These are phyloP conservation scores for Triangularia verruculosa DNA, from an alignment of 2,329 filamentous ascomycete species.

Conservation along the genomic window DNA sequence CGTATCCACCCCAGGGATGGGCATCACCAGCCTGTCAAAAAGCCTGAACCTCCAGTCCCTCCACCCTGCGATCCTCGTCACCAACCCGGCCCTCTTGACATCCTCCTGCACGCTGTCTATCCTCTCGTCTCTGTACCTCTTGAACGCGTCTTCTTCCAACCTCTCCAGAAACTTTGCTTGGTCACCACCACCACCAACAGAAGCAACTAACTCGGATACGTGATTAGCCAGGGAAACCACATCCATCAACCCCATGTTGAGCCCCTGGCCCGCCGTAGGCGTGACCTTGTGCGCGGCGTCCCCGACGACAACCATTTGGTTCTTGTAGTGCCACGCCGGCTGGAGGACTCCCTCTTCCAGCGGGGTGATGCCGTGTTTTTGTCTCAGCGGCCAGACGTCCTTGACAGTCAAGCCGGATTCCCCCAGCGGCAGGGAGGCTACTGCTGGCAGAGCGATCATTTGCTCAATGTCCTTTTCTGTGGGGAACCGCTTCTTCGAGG, in stretches of 20 bases:
- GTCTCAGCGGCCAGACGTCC: background rate
- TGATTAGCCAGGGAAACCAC: conserved; percentile 10
- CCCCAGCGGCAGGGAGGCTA: background rate
- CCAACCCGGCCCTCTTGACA: background rate
- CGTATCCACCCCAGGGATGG: background rate
- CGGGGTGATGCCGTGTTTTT: background rate
- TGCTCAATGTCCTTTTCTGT: background rate
- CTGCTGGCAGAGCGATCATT: background rate
- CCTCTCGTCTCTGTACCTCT: background rate
- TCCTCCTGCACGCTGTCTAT: background rate
- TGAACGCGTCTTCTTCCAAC: background rate
- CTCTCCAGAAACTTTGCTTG: background rate
- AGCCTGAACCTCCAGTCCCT: background rate
- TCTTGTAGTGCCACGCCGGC: background rate
- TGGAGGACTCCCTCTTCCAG: background rate
- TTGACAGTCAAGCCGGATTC: background rate
- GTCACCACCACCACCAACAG: too few relatives aligned
- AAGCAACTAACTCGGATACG: background rate
- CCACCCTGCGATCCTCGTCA: background rate
- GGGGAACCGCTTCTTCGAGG: background rate
- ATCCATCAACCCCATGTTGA: conserved; percentile 8
- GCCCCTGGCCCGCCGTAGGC: conserved; percentile 1
- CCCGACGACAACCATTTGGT: conserved; percentile 8
- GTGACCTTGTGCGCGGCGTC: conserved; percentile 13
- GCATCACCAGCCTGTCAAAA: background rate